Conservation (phyloP, 176 grass and related monocot genomes). For the Juncus effusus region DNA sequence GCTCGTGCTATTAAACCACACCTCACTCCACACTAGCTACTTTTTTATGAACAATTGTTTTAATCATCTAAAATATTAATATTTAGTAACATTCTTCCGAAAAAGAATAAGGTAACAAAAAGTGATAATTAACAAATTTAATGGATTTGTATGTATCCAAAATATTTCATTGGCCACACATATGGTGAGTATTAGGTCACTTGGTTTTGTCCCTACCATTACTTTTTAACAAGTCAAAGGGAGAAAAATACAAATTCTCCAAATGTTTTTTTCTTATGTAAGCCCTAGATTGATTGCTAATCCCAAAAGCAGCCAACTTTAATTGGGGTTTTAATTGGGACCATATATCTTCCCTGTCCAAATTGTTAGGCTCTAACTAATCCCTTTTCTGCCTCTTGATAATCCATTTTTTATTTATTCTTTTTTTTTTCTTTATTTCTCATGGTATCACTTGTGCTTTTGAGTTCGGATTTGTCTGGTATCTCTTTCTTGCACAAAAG, state of each 20-base stretch:
- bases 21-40: too few species aligned
- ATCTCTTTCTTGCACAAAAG: neutral
- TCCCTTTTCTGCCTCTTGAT: neutral
- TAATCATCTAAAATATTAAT: too few species aligned
- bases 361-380: slow-evolving; percentile 11
- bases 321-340: slow-evolving; percentile 12
- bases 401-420: neutral
- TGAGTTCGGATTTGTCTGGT: slow-evolving; percentile 8
- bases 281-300: slow-evolving; percentile 8
- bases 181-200: slow-evolving; percentile 16
- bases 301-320: slow-evolving; percentile 8
- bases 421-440: neutral
- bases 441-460: neutral
- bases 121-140: too few species aligned
- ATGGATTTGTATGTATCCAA: slow-evolving; percentile 3
- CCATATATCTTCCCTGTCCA: slow-evolving; percentile 12
- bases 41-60: too few species aligned
- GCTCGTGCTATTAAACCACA: too few species aligned
- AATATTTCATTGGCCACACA: neutral
- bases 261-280: slow-evolving; percentile 23
- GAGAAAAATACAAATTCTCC: slow-evolving; percentile 28
- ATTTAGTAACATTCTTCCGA: too few species aligned
- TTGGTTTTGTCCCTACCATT: slow-evolving; percentile 9
- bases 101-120: too few species aligned
- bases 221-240: slow-evolving; percentile 23